phyloP scores from a whole-genome alignment of 495 filamentous ascomycete species.

The Hyaloscypha bicolor region DNA sequence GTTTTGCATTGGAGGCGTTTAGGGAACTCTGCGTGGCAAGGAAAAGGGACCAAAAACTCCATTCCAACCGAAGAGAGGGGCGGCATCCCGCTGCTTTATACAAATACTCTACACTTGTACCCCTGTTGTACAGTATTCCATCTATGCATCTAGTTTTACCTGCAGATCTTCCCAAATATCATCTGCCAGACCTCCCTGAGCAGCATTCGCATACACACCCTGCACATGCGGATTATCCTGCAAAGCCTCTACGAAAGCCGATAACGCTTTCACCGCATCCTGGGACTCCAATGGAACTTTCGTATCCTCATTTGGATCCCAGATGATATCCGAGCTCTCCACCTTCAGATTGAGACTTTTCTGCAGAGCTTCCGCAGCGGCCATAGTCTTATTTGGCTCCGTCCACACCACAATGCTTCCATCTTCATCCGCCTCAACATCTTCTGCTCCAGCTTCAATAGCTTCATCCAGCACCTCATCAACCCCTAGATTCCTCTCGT shows the following conservation, averaged over 20 bases:
- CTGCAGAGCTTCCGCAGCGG: constrained; percentile 63
- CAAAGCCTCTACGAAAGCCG: constrained; percentile 55
- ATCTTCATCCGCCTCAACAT: constrained; percentile 71
- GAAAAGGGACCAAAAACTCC: not conserved
- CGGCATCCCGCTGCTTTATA: constrained; percentile 9
- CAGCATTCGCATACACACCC: constrained; percentile 67
- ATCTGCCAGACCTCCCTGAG: constrained; percentile 45
- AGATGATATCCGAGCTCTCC: constrained; percentile 75
- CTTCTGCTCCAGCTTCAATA: constrained; percentile 82
- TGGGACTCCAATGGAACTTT: constrained; percentile 54
- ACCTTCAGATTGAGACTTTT: constrained; percentile 63
- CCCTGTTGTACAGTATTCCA: constrained; percentile 18
- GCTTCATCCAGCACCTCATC: constrained; percentile 82
- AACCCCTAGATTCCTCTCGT: constrained; percentile 55
- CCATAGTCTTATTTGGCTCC: constrained; percentile 67
- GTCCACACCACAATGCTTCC: constrained; percentile 75
- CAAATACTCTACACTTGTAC: constrained; percentile 27
- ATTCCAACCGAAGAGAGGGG: not conserved
- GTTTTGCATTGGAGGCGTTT: constrained; percentile 28
- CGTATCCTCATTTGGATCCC: constrained; percentile 81
- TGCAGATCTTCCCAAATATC: constrained; percentile 52
- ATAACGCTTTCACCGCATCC: constrained; percentile 52
- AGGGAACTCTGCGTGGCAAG: not conserved
- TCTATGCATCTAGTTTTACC: constrained; percentile 45
- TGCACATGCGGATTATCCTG: constrained; percentile 66